Conservation (phyloP, 352 stramenopile genomes). For the Globisporangium okanoganense region DNA sequence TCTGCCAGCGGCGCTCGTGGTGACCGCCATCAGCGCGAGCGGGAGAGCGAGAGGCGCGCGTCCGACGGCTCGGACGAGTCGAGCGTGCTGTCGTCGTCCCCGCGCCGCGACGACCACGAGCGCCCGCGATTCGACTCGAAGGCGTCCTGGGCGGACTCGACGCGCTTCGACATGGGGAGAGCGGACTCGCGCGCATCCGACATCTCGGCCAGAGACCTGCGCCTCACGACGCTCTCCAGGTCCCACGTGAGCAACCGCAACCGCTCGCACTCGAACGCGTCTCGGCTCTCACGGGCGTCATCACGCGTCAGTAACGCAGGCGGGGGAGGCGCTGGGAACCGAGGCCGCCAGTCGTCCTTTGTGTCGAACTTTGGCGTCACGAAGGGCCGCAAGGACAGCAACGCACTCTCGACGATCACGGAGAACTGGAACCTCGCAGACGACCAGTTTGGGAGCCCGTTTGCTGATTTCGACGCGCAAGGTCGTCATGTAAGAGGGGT, state of each 20-base stretch:
- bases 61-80: constrained; percentile 49
- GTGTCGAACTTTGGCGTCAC: constrained; percentile 78
- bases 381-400: constrained; percentile 64
- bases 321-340: neutral
- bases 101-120: constrained; percentile 32
- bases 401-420: constrained; percentile 81
- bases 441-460: constrained; percentile 74
- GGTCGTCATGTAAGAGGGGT: too few relatives aligned
- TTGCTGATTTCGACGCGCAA: constrained; percentile 78
- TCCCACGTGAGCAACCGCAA: constrained; percentile 27
- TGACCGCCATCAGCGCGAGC: neutral
- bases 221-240: constrained; percentile 49
- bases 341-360: constrained; percentile 57
- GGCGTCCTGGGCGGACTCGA: constrained; percentile 83
- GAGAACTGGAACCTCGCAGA: constrained; percentile 83
- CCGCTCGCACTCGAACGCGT: constrained; percentile 66
- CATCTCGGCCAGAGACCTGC: constrained; percentile 60
- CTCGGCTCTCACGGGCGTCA: constrained; percentile 51
- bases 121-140: constrained; percentile 79
- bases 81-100: constrained; percentile 49
- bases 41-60: constrained; percentile 5
- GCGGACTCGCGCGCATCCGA: constrained; percentile 78
- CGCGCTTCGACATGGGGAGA: constrained; percentile 81
- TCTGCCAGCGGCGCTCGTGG: neutral
- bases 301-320: constrained; percentile 35